Conservation (phyloP, 2,329 filamentous ascomycete species). For the Paecilomyces variotii region DNA sequence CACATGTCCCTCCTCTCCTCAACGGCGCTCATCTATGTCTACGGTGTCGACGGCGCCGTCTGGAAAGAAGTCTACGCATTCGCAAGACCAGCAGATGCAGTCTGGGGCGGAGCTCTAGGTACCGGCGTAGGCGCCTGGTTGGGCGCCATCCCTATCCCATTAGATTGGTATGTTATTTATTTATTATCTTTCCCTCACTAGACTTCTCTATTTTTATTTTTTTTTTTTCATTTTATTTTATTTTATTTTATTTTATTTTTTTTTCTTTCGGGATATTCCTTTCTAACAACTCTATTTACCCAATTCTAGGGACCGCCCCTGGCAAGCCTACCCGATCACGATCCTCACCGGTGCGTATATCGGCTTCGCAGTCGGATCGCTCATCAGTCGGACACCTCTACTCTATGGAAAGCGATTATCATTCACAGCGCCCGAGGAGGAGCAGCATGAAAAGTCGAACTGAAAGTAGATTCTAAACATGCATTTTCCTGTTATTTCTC, state of each 20-base stretch:
- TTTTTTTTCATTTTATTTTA: background rate
- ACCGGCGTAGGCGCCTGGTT: conserved; percentile 78
- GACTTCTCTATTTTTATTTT: background rate
- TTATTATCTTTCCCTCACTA: too few species aligned
- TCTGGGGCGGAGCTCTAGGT: conserved; percentile 75
- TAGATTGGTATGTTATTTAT: conserved; percentile 65
- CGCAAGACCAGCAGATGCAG: conserved; percentile 68
- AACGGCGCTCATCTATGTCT: conserved; percentile 76
- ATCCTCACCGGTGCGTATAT: conserved; percentile 75
- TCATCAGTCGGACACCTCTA: conserved; percentile 20
- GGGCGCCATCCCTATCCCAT: conserved; percentile 85
- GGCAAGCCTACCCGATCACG: conserved; percentile 96
- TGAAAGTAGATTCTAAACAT: background rate
- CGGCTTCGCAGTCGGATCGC: conserved; percentile 61
- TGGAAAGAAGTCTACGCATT: conserved; percentile 66
- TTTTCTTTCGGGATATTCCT: too few species aligned
- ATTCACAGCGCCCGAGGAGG: conserved; percentile 1
- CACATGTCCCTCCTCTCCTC: conserved; percentile 74
- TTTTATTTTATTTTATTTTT: too few species aligned
- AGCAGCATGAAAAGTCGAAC: background rate
- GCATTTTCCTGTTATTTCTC: background rate
- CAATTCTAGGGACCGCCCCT: conserved; percentile 69
- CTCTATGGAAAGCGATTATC: conserved; percentile 8
- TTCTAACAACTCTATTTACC: background rate
- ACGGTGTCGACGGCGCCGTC: conserved; percentile 63